Evolutionary conservation across 108 stramenopile genomes (phyloP).

Genomic region (Nannochloropsis salina): DNA sequence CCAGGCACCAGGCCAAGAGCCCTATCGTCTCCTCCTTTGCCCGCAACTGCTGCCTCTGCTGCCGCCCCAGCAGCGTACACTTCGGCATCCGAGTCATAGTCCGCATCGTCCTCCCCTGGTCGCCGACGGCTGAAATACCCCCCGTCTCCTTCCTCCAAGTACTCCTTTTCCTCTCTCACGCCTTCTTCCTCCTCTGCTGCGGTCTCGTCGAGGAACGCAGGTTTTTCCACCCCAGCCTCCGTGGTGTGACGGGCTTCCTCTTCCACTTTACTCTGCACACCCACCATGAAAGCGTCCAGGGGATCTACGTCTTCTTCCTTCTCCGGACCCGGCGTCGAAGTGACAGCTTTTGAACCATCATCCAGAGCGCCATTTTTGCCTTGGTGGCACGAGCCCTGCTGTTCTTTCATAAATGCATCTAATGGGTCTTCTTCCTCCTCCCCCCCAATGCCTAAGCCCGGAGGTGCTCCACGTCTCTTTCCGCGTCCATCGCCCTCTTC

Average conservation of each 20-base stretch:
- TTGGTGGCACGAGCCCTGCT: neutral
- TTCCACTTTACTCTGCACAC: slow-evolving; percentile 23
- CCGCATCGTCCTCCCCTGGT: neutral
- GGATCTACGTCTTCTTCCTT: slow-evolving; percentile 49
- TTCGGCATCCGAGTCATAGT: slow-evolving; percentile 11
- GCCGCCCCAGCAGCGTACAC: neutral
- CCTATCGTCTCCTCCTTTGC: neutral
- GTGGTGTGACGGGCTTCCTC: slow-evolving; percentile 22
- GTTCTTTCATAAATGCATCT: neutral
- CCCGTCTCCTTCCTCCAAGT: neutral
- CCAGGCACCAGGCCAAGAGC: neutral
- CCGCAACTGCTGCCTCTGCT: slow-evolving; percentile 15
- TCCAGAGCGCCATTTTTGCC: neutral
- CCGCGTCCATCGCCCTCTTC: slow-evolving; percentile 21
- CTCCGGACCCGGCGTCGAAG: neutral
- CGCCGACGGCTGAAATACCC: neutral
- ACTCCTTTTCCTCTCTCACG: slow-evolving; percentile 29
- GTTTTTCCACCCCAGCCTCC: slow-evolving; percentile 24
- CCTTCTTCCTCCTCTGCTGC: slow-evolving; percentile 32
- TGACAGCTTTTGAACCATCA: neutral
- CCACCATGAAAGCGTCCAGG: slow-evolving; percentile 55
- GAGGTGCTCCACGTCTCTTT: slow-evolving; percentile 19
- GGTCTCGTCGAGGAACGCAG: slow-evolving; percentile 29
- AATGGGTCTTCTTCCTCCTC: neutral
- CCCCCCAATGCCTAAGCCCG: neutral